Evolutionary conservation across 2,329 filamentous ascomycete genomes (phyloP), one percentile per base, ranked within the genome.

Genomic region (Cryphonectria parasitica): DNA sequence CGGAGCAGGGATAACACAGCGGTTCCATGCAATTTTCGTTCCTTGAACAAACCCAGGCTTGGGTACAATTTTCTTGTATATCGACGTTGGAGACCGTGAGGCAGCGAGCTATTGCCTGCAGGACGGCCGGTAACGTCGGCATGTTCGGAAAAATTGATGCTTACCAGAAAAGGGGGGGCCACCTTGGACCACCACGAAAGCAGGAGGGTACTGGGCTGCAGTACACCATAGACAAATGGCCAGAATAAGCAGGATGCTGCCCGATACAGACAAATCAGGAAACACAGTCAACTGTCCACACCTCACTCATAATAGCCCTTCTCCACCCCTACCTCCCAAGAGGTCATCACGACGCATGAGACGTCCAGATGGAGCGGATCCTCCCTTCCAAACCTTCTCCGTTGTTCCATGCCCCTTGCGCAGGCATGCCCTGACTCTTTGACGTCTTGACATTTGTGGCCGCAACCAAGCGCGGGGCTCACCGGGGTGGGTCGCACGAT

Each of bases 401-500:
- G 19, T 39, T 36, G 45, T 58, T 62, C 58, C 49, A 52, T 62
- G 54, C 67, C 49, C 52, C 62, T 41, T 28, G 60, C 43, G 68
- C 62, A 60, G 58, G 66, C 62, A 39, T 56, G 62, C 34, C 58
- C 28, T n/a, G 58, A 56, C 45, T 52, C 45, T 34, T 34, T 43
- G 49, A 41, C 64, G n/a, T n/a, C 22, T n/a, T 39, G 58, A 61
- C 34, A 0, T 39, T n/a, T 7, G 10, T 15, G 34, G 58, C 19
- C 28, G 65, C 64, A 66, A 45, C 67, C 70, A 56, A 61, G 63
- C 64, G 64, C 70, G 70, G 70, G 45, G 67, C 70, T 69, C 67
- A 72, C 64, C 70, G 70, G 69, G 43, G 39, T 45, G 43, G 31
- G 49, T 69, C 63, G 39, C 58, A 62, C 54, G 67, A 67, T 41